Evolutionary conservation across 2,329 filamentous ascomycete species (phyloP).

Genomic region (Fusarium pseudonygamai): DNA sequence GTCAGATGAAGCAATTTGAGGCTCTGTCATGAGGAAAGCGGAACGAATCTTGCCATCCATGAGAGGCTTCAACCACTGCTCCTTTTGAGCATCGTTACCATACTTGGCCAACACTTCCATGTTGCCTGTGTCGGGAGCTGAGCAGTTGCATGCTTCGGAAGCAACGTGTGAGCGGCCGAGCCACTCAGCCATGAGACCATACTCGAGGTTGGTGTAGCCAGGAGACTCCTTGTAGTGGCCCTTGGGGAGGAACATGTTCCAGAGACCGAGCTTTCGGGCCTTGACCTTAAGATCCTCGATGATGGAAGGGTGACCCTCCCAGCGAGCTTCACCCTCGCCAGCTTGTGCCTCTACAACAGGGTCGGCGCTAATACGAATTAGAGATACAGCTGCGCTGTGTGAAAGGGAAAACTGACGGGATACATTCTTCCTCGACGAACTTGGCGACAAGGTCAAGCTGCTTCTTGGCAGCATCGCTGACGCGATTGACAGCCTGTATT

Average conservation of each 20-base stretch:
- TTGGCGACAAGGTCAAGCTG: conserved; percentile 89
- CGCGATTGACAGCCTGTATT: conserved; percentile 61
- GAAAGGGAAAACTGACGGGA: conserved; percentile 64
- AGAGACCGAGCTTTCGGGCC: conserved; percentile 84
- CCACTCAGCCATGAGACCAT: conserved; percentile 97
- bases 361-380: conserved; percentile 68
- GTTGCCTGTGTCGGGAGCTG: conserved; percentile 92
- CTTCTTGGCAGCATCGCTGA: conserved; percentile 86
- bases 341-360: conserved; percentile 82
- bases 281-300: conserved; percentile 90
- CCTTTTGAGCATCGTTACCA: conserved; percentile 85
- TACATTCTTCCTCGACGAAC: conserved; percentile 97
- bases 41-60: conserved; percentile 87
- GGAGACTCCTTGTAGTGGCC: conserved; percentile 96
- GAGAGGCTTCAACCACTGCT: conserved; percentile 81
- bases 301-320: conserved; percentile 80
- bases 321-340: conserved; percentile 78
- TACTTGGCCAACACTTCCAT: conserved; percentile 97
- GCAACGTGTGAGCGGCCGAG: conserved; percentile 86
- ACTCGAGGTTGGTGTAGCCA: conserved; percentile 94
- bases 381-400: background rate
- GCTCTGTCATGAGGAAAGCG: conserved; percentile 95
- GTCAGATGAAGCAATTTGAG: conserved; percentile 86
- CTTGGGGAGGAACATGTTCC: conserved; percentile 98
- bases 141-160: conserved; percentile 88